Percentiles rank a stretch among this genome's conserved stretches.
These are phyloP conservation scores for Cyberlindnera nakhonratchasimensis DNA, from an alignment of 805 yeast genomes.

Conservation along the genomic window DNA sequence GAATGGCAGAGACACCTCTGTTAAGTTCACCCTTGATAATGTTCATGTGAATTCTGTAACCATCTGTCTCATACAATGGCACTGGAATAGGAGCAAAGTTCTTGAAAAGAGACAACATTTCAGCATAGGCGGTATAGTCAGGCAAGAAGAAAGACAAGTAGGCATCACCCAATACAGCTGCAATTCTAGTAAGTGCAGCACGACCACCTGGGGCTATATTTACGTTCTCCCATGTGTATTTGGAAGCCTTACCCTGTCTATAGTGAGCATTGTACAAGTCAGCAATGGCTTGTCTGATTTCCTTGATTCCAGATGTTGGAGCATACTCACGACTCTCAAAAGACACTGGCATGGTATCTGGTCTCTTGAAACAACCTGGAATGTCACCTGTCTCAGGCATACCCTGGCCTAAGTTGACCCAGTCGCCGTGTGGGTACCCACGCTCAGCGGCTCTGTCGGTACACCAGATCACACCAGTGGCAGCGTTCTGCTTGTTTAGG, in stretches of 20 bases:
- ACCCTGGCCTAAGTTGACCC: slow-evolving; percentile 65
- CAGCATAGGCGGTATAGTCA: slow-evolving; percentile 64
- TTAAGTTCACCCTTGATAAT: slow-evolving; percentile 48
- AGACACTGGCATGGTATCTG: slow-evolving; percentile 43
- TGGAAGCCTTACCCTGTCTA: slow-evolving; percentile 44
- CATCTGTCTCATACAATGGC: slow-evolving; percentile 54
- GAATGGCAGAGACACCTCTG: slow-evolving; percentile 55
- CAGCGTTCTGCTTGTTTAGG: slow-evolving; percentile 52
- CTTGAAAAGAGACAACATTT: slow-evolving; percentile 59
- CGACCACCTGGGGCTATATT: slow-evolving; percentile 65
- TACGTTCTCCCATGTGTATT: slow-evolving; percentile 57
- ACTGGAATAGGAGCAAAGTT: slow-evolving; percentile 63
- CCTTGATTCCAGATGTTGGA: slow-evolving; percentile 56
- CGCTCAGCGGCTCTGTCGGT: slow-evolving; percentile 58
- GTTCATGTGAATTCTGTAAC: slow-evolving; percentile 52
- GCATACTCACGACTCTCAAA: slow-evolving; percentile 53
- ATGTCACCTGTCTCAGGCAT: slow-evolving; percentile 62
- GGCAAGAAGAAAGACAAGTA: slow-evolving; percentile 58
- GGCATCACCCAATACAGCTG: slow-evolving; percentile 56
- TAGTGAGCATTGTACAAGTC: slow-evolving; percentile 52
- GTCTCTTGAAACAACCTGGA: slow-evolving; percentile 56
- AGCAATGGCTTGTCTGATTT: slow-evolving; percentile 55
- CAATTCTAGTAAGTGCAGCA: slow-evolving; percentile 59
- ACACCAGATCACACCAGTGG: slow-evolving; percentile 64
- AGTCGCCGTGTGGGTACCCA: slow-evolving; percentile 42